Base-by-base conservation (phyloP, 2,329 filamentous ascomycete species). In the Hymenoscyphus scutula region DNA sequence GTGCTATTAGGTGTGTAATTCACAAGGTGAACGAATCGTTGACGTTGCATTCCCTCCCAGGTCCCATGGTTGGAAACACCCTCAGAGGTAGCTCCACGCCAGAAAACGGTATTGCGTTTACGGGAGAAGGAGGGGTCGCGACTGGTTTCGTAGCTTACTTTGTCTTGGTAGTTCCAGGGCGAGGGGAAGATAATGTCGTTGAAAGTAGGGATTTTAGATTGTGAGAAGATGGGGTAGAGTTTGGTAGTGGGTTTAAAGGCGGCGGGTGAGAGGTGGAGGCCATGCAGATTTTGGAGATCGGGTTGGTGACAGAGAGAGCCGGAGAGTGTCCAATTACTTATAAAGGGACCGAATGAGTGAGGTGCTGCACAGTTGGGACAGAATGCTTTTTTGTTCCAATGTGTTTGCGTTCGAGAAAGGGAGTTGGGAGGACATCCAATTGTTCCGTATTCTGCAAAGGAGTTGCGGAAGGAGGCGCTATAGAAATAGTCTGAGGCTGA, bases 11-110 rank as follows among this genome's bases (percentile, higher is more conserved):
- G 80, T 1, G 77, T 75, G 59, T 62, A 60, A 8, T 84, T 84
- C 27, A 82, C 73, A 76, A 84, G 79, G 53, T 80, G 75, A 7
- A 87, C 78, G 64, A 88, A 83, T 10, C 86, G 80, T 61, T 87
- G 85, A 5, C 85, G 79, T 37, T 87, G 79, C 65, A 87, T 86
- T 0, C 79, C 79, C 19, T 78, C 79, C 85, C 85, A 89, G 34
- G 45, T 38, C 10, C 58, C 48, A 13, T 54, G 45, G n/a, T 8
- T 17, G 5, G 45, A 25, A 8, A 38, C 55, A 0, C 81, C 82
- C 25, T 82, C 82, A 13, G 81, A 81, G 11, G 61, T 65, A 7
- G 79, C 77, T 6, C 83, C 83, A 2, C 83, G 79, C 84, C 83
- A 86, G 63, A 83, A 80, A 45, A 84, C 71, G 27, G 71, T 75